phyloP scores from a whole-genome alignment of 305 asterid species.

The Coffea humblotiana region DNA sequence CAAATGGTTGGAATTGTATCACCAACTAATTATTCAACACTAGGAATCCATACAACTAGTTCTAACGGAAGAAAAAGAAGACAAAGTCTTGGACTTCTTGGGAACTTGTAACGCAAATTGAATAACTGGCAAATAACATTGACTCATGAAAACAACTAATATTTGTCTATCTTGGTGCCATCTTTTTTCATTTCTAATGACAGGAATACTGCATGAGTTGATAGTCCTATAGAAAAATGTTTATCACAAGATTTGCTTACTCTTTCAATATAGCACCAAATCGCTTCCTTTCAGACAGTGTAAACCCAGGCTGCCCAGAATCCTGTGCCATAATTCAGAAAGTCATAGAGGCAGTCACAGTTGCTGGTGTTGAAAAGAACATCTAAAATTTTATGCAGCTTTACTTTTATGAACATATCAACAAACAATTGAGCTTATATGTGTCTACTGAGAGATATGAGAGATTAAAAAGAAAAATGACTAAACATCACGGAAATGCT shows the following conservation, averaged over 20 bases:
- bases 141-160: background rate
- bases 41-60: background rate
- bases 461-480: background rate
- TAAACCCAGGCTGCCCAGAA: constrained; percentile 97
- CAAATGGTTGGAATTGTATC: background rate
- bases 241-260: constrained; percentile 38
- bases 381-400: background rate
- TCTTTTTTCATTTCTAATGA: background rate
- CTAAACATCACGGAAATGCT: background rate
- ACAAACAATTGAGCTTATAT: background rate
- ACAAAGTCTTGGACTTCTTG: background rate
- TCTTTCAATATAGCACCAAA: constrained; percentile 73
- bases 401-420: background rate
- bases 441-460: background rate
- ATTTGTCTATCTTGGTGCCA: background rate
- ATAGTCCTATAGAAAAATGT: background rate
- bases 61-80: background rate
- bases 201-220: background rate
- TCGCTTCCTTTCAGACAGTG: constrained; percentile 88
- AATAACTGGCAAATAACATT: background rate
- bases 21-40: background rate
- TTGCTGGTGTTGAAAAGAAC: background rate
- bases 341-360: constrained; percentile 21
- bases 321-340: constrained; percentile 54
- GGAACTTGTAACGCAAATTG: background rate